A percentile compares a stretch with the other conserved stretches of the same genome.
These are phyloP conservation scores for Fragosphaeria purpurea DNA, from an alignment of 2,329 filamentous ascomycete species.

Conservation along the genomic window DNA sequence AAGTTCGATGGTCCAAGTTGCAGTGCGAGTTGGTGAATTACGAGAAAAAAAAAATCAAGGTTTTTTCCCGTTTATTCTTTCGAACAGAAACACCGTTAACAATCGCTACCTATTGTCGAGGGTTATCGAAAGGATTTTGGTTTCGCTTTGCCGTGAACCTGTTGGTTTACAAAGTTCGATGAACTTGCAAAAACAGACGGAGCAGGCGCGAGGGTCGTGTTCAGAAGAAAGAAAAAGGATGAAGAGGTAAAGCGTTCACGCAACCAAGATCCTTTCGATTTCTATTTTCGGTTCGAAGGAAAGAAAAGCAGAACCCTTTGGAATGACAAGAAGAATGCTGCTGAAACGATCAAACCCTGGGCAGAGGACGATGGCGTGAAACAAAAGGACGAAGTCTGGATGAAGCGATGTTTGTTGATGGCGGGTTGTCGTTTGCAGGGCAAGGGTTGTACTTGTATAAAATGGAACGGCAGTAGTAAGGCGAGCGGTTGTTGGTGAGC, in stretches of 20 bases:
- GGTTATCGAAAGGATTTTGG: no score
- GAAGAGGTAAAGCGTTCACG: neutral
- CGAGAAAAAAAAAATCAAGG: no score
- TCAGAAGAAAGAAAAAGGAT: neutral
- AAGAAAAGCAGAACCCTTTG: neutral
- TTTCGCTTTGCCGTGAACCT: no score
- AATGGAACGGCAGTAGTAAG: constrained; percentile 39
- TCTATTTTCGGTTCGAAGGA: neutral
- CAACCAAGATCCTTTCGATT: no score
- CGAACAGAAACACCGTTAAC: no score
- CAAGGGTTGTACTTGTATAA: constrained; percentile 38
- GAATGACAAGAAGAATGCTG: no score
- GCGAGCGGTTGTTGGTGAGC: constrained; percentile 34
- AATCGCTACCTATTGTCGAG: no score
- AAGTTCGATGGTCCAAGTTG: no score
- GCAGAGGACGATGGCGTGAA: constrained; percentile 7
- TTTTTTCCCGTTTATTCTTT: no score
- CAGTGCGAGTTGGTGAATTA: no score
- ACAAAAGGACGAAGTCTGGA: constrained; percentile 19
- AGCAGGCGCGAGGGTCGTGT: neutral
- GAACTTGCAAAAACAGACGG: neutral
- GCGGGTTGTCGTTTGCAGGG: constrained; percentile 28
- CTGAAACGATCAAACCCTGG: constrained; percentile 3
- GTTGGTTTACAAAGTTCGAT: neutral
- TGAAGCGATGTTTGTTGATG: constrained; percentile 17